A percentile compares a stretch with the other conserved stretches of the same genome.
phyloP scores from a whole-genome alignment of 495 filamentous ascomycete genomes.

The Aspergillus baeticus region DNA sequence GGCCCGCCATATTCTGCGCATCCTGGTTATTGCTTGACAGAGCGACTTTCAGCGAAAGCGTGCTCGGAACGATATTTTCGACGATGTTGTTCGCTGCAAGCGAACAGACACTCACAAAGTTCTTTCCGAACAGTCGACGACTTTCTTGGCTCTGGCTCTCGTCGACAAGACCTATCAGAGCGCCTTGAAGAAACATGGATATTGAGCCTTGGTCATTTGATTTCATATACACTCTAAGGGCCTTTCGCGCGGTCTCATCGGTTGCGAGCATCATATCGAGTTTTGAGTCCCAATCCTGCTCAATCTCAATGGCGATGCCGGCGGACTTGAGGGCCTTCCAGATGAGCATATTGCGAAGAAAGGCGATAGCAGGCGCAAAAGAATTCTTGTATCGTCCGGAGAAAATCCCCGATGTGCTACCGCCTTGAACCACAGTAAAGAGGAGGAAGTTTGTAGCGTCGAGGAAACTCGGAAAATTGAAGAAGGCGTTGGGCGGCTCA shows the following conservation, averaged over 20 bases:
- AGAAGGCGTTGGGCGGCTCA: constrained; percentile 30
- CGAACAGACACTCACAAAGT: constrained; percentile 67
- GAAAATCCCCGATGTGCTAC: constrained; percentile 25
- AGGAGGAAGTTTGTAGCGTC: constrained; percentile 36
- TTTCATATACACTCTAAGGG: constrained; percentile 54
- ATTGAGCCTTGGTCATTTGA: constrained; percentile 30
- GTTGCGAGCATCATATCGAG: constrained; percentile 68
- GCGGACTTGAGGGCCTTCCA: constrained; percentile 63
- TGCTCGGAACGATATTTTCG: constrained; percentile 44
- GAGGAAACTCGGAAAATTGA: constrained; percentile 46
- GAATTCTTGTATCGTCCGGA: constrained; percentile 37
- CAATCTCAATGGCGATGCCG: constrained; percentile 51
- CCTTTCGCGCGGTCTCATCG: constrained; percentile 57
- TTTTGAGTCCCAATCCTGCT: constrained; percentile 83
- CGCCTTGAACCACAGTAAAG: constrained; percentile 21
- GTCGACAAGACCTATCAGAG: constrained; percentile 58
- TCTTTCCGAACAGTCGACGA: constrained; percentile 53
- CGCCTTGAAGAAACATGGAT: constrained; percentile 46
- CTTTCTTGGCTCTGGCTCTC: constrained; percentile 44
- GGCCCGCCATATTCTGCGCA: constrained; percentile 60
- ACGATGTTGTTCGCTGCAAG: constrained; percentile 56
- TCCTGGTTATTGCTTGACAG: constrained; percentile 68
- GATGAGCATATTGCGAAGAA: constrained; percentile 71
- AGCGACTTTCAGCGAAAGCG: constrained; percentile 51
- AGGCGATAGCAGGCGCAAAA: constrained; percentile 62